These are phyloP conservation scores for Chamaecyparis obtusa DNA, from an alignment of 75 land plant genomes.

Conservation along the genomic window DNA sequence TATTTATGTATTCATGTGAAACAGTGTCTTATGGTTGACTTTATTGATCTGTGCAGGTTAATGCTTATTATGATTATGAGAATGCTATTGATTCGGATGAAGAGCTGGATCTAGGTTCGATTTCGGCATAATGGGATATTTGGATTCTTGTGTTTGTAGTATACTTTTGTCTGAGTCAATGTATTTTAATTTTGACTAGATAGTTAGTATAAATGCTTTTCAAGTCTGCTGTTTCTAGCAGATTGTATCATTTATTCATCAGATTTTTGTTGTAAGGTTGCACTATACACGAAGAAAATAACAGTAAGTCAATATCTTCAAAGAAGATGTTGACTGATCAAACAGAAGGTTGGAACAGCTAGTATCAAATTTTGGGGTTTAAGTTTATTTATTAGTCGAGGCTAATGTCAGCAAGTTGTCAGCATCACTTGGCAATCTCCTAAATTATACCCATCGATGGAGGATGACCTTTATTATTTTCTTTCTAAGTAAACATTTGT, in stretches of 20 bases:
- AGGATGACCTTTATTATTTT: neutral
- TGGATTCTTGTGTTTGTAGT: neutral
- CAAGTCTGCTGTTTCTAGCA: constrained; percentile 5
- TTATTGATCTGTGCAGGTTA: constrained; percentile 45
- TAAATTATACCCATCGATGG: neutral
- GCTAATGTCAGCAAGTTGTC: neutral
- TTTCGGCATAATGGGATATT: constrained; percentile 19
- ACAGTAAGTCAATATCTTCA: neutral
- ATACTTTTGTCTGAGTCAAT: neutral
- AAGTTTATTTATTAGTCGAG: neutral
- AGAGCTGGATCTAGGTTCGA: constrained; percentile 72
- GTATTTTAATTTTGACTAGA: neutral
- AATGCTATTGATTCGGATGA: constrained; percentile 88
- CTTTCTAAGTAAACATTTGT: neutral
- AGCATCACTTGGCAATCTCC: neutral
- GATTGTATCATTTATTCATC: constrained; percentile 8
- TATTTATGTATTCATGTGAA: neutral
- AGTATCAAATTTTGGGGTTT: neutral
- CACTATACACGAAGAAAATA: neutral
- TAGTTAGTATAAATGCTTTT: neutral
- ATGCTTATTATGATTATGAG: constrained; percentile 80
- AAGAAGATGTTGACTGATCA: constrained; percentile 1
- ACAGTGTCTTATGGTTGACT: neutral
- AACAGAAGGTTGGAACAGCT: neutral
- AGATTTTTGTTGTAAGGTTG: neutral